Percentiles rank a stretch among this genome's conserved stretches.
These are phyloP conservation scores for Quercus dentata DNA, from an alignment of 306 rosid genomes.

Conservation along the genomic window DNA sequence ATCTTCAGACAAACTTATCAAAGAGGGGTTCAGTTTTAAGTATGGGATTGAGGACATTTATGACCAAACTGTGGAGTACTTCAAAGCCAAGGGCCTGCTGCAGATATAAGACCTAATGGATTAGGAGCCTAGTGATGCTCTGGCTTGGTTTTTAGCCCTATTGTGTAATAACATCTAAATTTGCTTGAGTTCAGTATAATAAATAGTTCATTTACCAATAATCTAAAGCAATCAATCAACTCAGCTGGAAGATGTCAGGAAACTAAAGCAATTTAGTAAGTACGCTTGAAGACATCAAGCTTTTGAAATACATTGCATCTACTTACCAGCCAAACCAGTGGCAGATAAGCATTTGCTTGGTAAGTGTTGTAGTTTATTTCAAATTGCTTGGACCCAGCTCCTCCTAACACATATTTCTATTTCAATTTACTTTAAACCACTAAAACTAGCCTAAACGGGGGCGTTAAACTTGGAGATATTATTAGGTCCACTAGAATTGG, in stretches of 20 bases:
- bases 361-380: background rate
- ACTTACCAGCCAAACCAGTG: background rate
- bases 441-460: background rate
- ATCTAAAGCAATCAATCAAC: background rate
- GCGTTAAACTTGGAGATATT: too few species aligned
- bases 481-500: too few species aligned
- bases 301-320: background rate
- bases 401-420: background rate
- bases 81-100: constrained; percentile 57
- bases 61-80: constrained; percentile 63
- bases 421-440: background rate
- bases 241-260: background rate
- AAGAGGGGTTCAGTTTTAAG: constrained; percentile 75
- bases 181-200: background rate
- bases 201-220: background rate
- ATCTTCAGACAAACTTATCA: constrained; percentile 67
- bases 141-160: background rate
- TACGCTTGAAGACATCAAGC: background rate
- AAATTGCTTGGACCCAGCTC: background rate
- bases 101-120: constrained; percentile 26
- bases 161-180: constrained; percentile 2
- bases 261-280: background rate
- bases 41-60: constrained; percentile 55
- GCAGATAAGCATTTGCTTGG: background rate
- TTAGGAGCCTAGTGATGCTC: background rate